These are phyloP conservation scores for Camelina hispida DNA, from an alignment of 345 rosid genomes.

Conservation along the genomic window DNA sequence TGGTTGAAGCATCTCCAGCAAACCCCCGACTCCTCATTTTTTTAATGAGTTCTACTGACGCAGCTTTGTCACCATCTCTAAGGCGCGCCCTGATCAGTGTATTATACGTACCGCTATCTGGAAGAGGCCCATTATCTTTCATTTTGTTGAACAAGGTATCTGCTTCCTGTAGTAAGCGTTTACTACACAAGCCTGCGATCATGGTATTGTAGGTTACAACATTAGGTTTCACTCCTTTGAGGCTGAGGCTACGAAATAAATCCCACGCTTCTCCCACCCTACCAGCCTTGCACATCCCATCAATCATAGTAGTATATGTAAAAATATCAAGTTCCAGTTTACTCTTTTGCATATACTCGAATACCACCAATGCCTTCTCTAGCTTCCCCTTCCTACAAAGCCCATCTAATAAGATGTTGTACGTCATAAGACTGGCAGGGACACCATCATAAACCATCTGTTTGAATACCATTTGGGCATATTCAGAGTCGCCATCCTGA, in stretches of 20 bases:
- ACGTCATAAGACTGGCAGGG: not conserved
- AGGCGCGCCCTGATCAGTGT: not conserved
- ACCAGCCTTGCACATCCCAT: slow-evolving; percentile 10
- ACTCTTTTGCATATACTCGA: not conserved
- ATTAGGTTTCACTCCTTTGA: not conserved
- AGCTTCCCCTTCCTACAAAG: not conserved
- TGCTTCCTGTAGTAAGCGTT: not conserved
- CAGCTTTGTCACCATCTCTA: not conserved
- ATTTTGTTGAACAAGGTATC: not conserved
- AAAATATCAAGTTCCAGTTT: not conserved
- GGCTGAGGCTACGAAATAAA: not conserved
- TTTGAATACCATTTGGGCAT: not conserved
- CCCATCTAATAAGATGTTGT: not conserved
- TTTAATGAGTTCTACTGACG: not conserved
- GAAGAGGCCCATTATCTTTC: slow-evolving; percentile 6
- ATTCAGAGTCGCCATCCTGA: not conserved
- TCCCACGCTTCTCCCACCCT: not conserved
- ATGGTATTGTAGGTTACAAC: not conserved
- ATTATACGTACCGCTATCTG: not conserved
- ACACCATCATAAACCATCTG: not conserved
- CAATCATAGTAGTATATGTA: not conserved
- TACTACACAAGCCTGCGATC: slow-evolving; percentile 1
- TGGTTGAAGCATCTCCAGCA: not conserved
- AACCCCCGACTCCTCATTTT: not conserved
- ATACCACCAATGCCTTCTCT: not conserved